Conservation (phyloP, 2,329 filamentous ascomycete genomes). For the Diaporthe citriasiana region DNA sequence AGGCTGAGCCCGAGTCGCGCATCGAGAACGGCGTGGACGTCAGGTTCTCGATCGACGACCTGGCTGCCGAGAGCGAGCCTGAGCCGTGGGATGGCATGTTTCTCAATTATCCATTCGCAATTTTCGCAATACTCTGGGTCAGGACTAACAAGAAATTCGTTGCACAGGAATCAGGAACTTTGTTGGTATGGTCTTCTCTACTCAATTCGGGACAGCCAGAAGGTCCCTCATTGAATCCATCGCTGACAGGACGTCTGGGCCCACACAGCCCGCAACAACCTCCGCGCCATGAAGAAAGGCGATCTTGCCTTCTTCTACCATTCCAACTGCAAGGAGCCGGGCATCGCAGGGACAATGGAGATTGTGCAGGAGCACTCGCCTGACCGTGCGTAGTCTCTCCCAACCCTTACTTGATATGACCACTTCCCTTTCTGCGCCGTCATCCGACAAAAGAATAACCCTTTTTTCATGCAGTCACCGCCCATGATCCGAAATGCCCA, state of each 20-base stretch:
- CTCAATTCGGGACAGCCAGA: no score
- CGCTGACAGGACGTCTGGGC: not conserved
- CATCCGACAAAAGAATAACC: not conserved
- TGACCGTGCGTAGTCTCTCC: constrained; percentile 71
- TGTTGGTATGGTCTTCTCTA: constrained; percentile 41
- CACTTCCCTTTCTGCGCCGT: not conserved
- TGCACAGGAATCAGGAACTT: constrained; percentile 54
- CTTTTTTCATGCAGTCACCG: constrained; percentile 65
- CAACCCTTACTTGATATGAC: not conserved
- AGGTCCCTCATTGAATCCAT: not conserved
- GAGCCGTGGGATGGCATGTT: constrained; percentile 91
- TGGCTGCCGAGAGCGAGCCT: constrained; percentile 78
- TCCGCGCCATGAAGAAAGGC: constrained; percentile 90
- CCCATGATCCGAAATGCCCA: constrained; percentile 78
- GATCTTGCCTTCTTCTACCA: constrained; percentile 98
- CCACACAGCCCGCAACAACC: constrained; percentile 81
- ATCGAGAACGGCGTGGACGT: constrained; percentile 90
- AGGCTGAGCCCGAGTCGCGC: constrained; percentile 89
- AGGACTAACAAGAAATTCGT: constrained; percentile 30
- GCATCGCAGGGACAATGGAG: constrained; percentile 89
- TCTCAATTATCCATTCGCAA: constrained; percentile 59
- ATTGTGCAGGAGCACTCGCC: constrained; percentile 87
- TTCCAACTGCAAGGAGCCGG: constrained; percentile 90
- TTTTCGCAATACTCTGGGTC: constrained; percentile 51
- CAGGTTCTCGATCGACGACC: constrained; percentile 93